Evolutionary conservation across 768 basidiomycete genomes (phyloP), one percentile per base, ranked within the genome.

Genomic region (Pulveroboletus sp.): DNA sequence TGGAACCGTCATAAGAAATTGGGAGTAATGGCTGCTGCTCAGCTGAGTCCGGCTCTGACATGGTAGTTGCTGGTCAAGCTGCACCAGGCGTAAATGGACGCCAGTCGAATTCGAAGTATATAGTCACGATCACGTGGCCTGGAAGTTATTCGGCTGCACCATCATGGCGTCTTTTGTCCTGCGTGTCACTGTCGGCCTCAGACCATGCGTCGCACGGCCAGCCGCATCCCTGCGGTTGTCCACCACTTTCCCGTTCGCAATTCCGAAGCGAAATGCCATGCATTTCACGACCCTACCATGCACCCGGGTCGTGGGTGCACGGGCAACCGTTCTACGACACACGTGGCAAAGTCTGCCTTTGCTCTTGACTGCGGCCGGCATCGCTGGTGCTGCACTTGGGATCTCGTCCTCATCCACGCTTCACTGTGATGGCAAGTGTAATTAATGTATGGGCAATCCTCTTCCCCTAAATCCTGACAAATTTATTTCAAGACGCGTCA

Each of bases 361-460:
- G 35, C 56, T 59, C n/a, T 23, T 69, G 29, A 57, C 57, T 35
- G 62, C 68, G 13, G 63, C 66, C 10, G 70, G 73, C 1, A 47
- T 78, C 19, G 68, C 70, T 22, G 71, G 75, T 24, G 53, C 74
- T 34, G 77, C 76, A 12, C 57, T 85, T 5, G 77, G 79, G 12
- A 54, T 79, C 23, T 68, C 73, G 5, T 55, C 67, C 27, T 63
- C 64, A 2, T 65, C 62, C 16, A 60, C 62, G 27, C 65, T 81
- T 19, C 66, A 76, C 49, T 83, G 82, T 58, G 84, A 86, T 61
- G 71, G 83, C 79, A 58, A 57, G 72, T 66, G 39, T 34, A 14
- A 1, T 10, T 34, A 14, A 1, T 10, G 19, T 23, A 19, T 40
- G 26, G 4, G 34, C 38, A 17, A 32, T 30, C 14, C 17, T 20